These are phyloP conservation scores for Pseudogymnoascus sp. DNA, from an alignment of 2,329 filamentous ascomycete species.

Conservation along the genomic window DNA sequence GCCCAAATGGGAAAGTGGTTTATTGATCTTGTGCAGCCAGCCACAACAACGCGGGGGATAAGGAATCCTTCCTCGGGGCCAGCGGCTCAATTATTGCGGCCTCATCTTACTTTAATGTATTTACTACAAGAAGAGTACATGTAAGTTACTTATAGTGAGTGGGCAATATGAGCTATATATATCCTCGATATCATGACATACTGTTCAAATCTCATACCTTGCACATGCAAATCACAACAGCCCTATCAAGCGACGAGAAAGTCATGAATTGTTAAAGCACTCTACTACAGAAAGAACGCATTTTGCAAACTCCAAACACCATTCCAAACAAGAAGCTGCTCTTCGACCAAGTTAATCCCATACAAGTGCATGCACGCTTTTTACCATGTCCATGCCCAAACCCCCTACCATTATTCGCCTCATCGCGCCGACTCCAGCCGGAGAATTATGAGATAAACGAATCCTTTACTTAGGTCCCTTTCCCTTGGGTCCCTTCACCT, in stretches of 20 bases:
- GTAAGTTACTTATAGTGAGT: not conserved
- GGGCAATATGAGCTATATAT: not conserved
- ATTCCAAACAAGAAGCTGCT: not conserved
- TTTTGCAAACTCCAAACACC: not conserved
- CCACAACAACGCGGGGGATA: not conserved
- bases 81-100: not conserved
- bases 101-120: not conserved
- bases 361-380: not conserved
- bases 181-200: not conserved
- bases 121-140: not conserved
- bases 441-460: not conserved
- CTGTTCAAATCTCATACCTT: not conserved
- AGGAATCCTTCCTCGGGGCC: not conserved
- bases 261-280: conserved; percentile 1
- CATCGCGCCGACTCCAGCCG: not conserved
- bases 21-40: not conserved
- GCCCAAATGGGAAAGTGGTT: conserved; percentile 2
- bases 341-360: not conserved
- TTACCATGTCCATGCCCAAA: not conserved
- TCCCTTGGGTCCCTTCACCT: not conserved
- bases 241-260: not conserved
- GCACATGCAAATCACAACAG: not conserved
- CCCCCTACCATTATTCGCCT: not conserved
- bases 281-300: conserved; percentile 2
- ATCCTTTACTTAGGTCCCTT: not conserved